Conservation (phyloP, 306 rosid genomes). For the Citrullus colocynthis region DNA sequence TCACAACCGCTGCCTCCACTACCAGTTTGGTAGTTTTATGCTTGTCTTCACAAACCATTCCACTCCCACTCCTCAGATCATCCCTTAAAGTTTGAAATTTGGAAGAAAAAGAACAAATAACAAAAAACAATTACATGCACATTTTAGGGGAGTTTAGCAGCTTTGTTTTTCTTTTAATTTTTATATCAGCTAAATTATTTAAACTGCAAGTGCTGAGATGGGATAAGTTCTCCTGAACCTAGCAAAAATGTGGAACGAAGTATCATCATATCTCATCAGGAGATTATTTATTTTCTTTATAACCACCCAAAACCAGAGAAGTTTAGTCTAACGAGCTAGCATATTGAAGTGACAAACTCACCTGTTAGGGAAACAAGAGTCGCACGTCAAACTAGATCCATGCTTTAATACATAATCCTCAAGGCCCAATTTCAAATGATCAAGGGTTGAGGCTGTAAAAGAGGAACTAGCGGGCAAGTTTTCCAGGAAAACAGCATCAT, state of each 20-base stretch:
- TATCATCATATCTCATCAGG: not conserved
- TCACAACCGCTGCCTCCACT: constrained; percentile 57
- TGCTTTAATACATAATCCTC: constrained; percentile 64
- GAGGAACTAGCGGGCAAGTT: constrained; percentile 28
- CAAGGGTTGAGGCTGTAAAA: constrained; percentile 43
- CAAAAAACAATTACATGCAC: not conserved
- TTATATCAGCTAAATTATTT: not conserved
- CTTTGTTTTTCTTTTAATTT: not conserved
- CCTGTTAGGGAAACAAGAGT: constrained; percentile 52
- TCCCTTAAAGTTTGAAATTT: constrained; percentile 31
- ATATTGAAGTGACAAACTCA: constrained; percentile 17
- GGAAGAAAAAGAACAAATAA: not conserved
- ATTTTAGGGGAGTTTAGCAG: not conserved
- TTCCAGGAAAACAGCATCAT: constrained; percentile 42
- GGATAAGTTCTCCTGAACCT: not conserved
- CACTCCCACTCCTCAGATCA: constrained; percentile 66
- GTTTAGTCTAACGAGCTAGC: not conserved
- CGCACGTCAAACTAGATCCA: constrained; percentile 43
- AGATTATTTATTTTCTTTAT: not conserved
- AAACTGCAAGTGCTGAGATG: not conserved
- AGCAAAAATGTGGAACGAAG: constrained; percentile 2
- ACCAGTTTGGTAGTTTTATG: constrained; percentile 26
- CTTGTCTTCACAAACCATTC: constrained; percentile 37
- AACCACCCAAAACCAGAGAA: not conserved
- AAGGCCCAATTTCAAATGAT: constrained; percentile 57